These are phyloP conservation scores for Clathrus columnatus DNA, from an alignment of 768 basidiomycete species.

Conservation along the genomic window DNA sequence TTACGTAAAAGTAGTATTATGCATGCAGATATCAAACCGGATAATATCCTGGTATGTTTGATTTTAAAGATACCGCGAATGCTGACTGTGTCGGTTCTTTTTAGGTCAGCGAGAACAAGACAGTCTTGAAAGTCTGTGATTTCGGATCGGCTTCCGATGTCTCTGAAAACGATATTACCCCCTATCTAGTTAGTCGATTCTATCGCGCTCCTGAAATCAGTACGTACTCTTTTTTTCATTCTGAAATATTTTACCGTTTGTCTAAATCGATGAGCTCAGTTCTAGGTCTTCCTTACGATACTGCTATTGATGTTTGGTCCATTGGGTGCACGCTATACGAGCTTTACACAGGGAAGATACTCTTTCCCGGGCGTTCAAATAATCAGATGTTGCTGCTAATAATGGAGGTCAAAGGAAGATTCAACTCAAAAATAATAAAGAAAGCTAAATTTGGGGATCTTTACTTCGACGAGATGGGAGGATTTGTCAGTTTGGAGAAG, in stretches of 20 bases:
- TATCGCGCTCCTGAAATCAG: constrained; percentile 99
- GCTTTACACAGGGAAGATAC: constrained; percentile 91
- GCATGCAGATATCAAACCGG: constrained; percentile 98
- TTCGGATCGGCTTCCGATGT: constrained; percentile 95
- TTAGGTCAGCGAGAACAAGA: constrained; percentile 93
- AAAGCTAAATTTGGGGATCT: constrained; percentile 85
- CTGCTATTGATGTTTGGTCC: constrained; percentile 92
- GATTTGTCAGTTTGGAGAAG: constrained; percentile 74
- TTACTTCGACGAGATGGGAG: constrained; percentile 91
- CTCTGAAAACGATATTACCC: constrained; percentile 93
- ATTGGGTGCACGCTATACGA: constrained; percentile 97
- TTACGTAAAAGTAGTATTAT: constrained; percentile 87
- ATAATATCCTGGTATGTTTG: constrained; percentile 80
- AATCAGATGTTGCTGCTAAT: constrained; percentile 96
- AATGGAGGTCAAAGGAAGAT: constrained; percentile 96
- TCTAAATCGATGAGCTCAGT: too few relatives aligned
- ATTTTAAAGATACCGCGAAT: neutral
- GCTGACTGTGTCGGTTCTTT: neutral
- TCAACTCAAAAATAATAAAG: constrained; percentile 91
- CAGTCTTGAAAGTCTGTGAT: constrained; percentile 88
- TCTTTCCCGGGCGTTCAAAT: constrained; percentile 93
- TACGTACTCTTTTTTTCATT: constrained; percentile 30
- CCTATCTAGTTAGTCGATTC: constrained; percentile 94
- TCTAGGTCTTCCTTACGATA: constrained; percentile 91
- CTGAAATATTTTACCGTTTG: too few relatives aligned